phyloP scores from a whole-genome alignment of 202 grass and related monocot species.

The Eragrostis tef region DNA sequence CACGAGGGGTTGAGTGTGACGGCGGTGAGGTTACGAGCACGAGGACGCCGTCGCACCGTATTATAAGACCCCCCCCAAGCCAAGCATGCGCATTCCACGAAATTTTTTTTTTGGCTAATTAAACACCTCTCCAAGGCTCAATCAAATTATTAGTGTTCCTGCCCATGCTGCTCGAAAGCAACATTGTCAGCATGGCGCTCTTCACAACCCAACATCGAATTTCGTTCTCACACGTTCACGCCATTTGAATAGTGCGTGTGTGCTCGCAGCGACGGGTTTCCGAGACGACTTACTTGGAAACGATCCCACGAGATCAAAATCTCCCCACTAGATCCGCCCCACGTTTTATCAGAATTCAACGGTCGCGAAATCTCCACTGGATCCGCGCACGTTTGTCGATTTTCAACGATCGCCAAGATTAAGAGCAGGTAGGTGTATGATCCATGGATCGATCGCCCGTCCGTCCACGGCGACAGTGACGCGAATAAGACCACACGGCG shows the following conservation, averaged over 20 bases:
- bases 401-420: neutral
- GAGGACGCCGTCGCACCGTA: conserved; percentile 1
- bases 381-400: neutral
- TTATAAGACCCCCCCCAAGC: conserved; percentile 45
- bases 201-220: neutral
- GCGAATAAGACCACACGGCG: conserved; percentile 33
- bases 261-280: neutral
- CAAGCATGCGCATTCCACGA: neutral
- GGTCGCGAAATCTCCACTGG: neutral
- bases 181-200: neutral
- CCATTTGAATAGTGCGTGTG: neutral
- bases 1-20: conserved; percentile 45
- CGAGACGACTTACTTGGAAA: neutral
- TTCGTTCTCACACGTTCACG: too few species aligned
- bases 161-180: neutral
- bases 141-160: neutral
- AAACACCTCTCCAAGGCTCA: neutral
- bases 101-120: neutral
- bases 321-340: neutral
- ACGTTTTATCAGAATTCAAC: too few species aligned
- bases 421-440: too few species aligned
- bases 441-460: neutral
- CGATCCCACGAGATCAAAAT: neutral
- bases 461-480: conserved; percentile 9
- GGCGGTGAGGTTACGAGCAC: conserved; percentile 28